Evolutionary conservation across 2,329 filamentous ascomycete species (phyloP), one percentile per base, ranked within the genome.

Genomic region (Talaromyces sp.): DNA sequence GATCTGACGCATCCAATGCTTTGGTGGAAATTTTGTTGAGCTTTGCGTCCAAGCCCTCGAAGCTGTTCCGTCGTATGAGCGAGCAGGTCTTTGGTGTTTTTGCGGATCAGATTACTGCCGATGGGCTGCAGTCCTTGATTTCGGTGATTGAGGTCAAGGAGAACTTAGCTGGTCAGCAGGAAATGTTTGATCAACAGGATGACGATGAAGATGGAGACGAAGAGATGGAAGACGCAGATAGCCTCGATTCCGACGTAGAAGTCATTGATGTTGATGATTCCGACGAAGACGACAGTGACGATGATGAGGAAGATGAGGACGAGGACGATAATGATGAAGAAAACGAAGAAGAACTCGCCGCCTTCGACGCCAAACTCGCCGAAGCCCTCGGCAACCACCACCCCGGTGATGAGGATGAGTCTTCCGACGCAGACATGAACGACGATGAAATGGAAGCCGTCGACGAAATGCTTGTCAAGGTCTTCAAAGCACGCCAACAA

Each of bases 391-490:
- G 91, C 47, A 93, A 89, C 62, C 89, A 90, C 57, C 78, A 78
- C 22, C 77, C 79, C 24, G 22, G 22, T 11, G 80, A 83, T 24
- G 85, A 89, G 62, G 85, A 88, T 67, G 79, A 77, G 35, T 85
- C 85, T 10, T 83, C 82, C 13, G 86, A 85, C 66, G 88, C 86
- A 2, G 92, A 97, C 77, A 97, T 99, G 93, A 90, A 92, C 67
- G 94, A 98, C 78, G 93, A 94, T 19, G 90, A 97, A 74, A 98
- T 98, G 95, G 88, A 97, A 79, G 88, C 88, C 3, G 82, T 98
- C 16, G 94, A 98, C 72, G 85, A 86, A 11, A 90, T 94, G 73
- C 86, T 99, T 3, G 87, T 88, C 60, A 91, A 91, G 68, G 92
- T 97, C 67, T 96, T 98, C 83, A 88, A 88, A 69, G 88, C 93